Evolutionary conservation across 768 basidiomycete genomes (phyloP).

Genomic region (Tubosaeta sp.): DNA sequence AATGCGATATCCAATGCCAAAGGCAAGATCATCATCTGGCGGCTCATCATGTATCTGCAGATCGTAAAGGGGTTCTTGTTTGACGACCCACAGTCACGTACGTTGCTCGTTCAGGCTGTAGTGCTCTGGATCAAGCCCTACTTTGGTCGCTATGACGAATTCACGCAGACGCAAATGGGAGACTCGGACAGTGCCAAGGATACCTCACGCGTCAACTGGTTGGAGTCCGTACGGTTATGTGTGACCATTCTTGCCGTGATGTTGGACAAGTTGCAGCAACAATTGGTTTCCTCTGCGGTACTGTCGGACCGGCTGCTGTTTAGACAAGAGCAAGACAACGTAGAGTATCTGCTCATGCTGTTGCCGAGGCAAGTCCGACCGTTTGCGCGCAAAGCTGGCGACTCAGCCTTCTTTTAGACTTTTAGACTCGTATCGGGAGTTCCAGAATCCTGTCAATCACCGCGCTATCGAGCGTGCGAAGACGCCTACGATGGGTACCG

Average conservation of each 20-base stretch:
- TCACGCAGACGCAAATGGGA: constrained; percentile 51
- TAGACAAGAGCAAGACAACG: constrained; percentile 84
- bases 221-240: constrained; percentile 87
- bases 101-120: constrained; percentile 79
- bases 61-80: constrained; percentile 87
- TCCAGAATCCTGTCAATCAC: constrained; percentile 61
- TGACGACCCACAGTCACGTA: constrained; percentile 73
- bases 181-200: constrained; percentile 70
- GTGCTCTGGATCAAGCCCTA: constrained; percentile 94
- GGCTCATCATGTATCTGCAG: constrained; percentile 90
- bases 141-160: constrained; percentile 90
- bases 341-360: constrained; percentile 79
- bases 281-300: constrained; percentile 64
- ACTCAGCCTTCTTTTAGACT: constrained; percentile 44
- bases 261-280: constrained; percentile 84
- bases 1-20: constrained; percentile 73
- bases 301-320: constrained; percentile 56
- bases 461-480: constrained; percentile 67
- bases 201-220: constrained; percentile 76
- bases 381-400: background rate
- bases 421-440: constrained; percentile 84
- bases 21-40: constrained; percentile 90
- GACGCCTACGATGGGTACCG: constrained; percentile 53
- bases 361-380: constrained; percentile 65
- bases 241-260: constrained; percentile 86